Conservation (phyloP, 768 basidiomycete species). For the Mycena galericulata region DNA sequence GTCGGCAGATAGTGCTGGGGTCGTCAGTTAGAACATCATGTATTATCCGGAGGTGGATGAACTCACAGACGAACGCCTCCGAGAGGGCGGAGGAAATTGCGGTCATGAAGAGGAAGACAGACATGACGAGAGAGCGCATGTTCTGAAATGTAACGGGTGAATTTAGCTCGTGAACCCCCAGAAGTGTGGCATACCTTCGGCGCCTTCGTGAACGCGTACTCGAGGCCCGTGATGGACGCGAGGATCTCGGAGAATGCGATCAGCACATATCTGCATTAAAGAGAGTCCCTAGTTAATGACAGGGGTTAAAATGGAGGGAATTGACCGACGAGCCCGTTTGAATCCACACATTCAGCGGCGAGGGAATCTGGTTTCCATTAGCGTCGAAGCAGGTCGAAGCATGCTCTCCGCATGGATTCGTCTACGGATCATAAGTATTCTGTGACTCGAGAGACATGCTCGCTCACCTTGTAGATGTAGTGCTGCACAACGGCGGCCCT, state of each 20-base stretch:
- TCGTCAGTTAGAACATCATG: neutral
- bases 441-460: neutral
- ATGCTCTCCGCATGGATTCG: constrained; percentile 58
- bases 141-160: no score
- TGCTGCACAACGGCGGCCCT: constrained; percentile 62
- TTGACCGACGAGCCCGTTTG: constrained; percentile 47
- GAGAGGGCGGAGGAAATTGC: constrained; percentile 59
- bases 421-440: constrained; percentile 36
- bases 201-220: constrained; percentile 59
- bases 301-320: no score
- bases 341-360: constrained; percentile 64
- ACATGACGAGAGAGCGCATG: constrained; percentile 76
- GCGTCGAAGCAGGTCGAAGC: constrained; percentile 55
- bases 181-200: no score
- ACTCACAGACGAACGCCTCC: constrained; percentile 58
- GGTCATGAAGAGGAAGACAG: constrained; percentile 54
- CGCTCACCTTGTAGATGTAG: constrained; percentile 58
- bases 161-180: no score
- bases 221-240: constrained; percentile 64
- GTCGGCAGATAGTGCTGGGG: constrained; percentile 43
- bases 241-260: constrained; percentile 76
- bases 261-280: constrained; percentile 63
- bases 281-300: no score
- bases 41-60: neutral
- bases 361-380: constrained; percentile 51